Percentiles rank a stretch among this genome's conserved stretches.
phyloP scores from a whole-genome alignment of 164 flowering plant genomes.

The Stephania yunnanensis region DNA sequence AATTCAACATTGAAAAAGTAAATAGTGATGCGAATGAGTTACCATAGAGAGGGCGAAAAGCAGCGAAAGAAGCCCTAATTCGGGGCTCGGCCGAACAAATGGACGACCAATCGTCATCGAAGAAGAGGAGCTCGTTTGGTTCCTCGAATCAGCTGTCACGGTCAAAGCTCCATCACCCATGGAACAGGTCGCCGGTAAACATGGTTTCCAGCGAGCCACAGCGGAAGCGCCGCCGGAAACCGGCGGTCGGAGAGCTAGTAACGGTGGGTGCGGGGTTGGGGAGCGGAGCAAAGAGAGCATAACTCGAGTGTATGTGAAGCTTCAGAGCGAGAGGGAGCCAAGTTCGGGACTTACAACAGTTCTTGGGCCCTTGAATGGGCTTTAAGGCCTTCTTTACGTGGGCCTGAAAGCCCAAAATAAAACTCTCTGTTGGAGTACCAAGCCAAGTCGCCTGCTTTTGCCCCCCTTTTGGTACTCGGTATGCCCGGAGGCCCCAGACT shows the following conservation, averaged over 20 bases:
- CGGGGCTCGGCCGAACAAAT: constrained; percentile 15
- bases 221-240: not conserved
- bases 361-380: too few relatives aligned
- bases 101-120: constrained; percentile 12
- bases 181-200: not conserved
- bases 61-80: constrained; percentile 22
- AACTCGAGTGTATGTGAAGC: not conserved
- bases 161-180: not conserved
- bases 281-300: constrained; percentile 4
- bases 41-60: constrained; percentile 24
- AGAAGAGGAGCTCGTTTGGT: not conserved
- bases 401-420: too few relatives aligned
- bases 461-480: too few relatives aligned
- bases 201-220: not conserved
- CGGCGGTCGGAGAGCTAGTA: not conserved
- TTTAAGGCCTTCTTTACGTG: too few relatives aligned
- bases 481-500: too few relatives aligned
- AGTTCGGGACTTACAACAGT: too few relatives aligned
- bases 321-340: not conserved
- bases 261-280: not conserved
- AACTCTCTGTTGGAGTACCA: too few relatives aligned
- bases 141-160: not conserved
- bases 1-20: too few relatives aligned
- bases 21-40: not conserved
- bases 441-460: too few relatives aligned